phyloP scores from a whole-genome alignment of 495 filamentous ascomycete species.

The Acidomyces sp. region DNA sequence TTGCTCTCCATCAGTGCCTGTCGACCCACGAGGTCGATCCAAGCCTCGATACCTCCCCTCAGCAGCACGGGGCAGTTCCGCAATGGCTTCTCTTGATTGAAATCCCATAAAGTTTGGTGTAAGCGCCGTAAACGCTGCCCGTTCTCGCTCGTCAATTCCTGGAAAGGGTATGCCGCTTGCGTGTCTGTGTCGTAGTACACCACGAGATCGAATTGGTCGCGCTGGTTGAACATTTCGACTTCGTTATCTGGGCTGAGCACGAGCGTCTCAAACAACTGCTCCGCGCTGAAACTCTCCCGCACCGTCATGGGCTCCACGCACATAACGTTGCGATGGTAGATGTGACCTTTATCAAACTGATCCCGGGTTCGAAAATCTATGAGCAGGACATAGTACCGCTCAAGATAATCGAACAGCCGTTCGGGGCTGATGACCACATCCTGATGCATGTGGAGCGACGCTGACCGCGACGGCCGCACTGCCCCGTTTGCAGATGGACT shows the following conservation, averaged over 20 bases:
- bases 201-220: conserved; percentile 70
- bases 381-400: conserved; percentile 51
- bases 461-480: conserved; percentile 13
- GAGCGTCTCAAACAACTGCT: conserved; percentile 69
- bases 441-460: conserved; percentile 41
- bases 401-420: conserved; percentile 51
- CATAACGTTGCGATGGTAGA: conserved; percentile 65
- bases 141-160: background rate
- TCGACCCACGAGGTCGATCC: conserved; percentile 65
- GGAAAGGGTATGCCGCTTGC: conserved; percentile 27
- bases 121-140: conserved; percentile 49
- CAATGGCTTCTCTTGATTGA: conserved; percentile 62
- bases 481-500: background rate
- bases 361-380: conserved; percentile 78
- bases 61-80: conserved; percentile 62
- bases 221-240: conserved; percentile 55
- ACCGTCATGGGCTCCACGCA: conserved; percentile 80
- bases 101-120: conserved; percentile 68
- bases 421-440: conserved; percentile 52
- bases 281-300: conserved; percentile 66
- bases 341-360: conserved; percentile 77
- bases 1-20: conserved; percentile 48
- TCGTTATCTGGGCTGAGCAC: conserved; percentile 67
- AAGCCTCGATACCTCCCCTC: conserved; percentile 68
- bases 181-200: conserved; percentile 79